Evolutionary conservation across 2,329 filamentous ascomycete species (phyloP).

Genomic region (Fulvia fulva): DNA sequence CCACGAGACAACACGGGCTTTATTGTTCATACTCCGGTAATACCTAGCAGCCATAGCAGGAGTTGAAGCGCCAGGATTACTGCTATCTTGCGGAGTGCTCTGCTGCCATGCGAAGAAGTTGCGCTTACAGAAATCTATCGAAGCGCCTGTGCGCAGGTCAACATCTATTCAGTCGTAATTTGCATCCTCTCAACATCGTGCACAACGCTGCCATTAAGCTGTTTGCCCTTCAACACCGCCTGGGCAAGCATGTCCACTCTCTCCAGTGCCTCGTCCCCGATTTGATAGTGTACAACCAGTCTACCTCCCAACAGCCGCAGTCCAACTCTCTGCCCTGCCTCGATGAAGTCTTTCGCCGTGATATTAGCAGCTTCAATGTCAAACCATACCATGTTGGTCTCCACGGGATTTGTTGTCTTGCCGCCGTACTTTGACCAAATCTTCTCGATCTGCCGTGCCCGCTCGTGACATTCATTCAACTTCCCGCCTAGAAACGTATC

Average conservation of each 20-base stretch:
- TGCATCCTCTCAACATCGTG: conserved; percentile 15
- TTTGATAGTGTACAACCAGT: conserved; percentile 69
- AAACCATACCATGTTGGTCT: conserved; percentile 93
- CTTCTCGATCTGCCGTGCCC: conserved; percentile 58
- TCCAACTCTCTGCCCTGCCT: conserved; percentile 54
- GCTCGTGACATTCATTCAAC: conserved; percentile 57
- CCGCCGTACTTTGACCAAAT: conserved; percentile 70
- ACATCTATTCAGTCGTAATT: conserved; percentile 10
- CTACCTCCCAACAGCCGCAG: conserved; percentile 55
- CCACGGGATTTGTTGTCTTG: conserved; percentile 62
- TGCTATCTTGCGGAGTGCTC: too few relatives aligned
- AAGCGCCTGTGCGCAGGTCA: too few relatives aligned
- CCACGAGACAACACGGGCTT: too few relatives aligned
- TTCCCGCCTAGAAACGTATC: conserved; percentile 71
- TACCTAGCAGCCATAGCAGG: too few relatives aligned
- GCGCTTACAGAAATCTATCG: too few relatives aligned
- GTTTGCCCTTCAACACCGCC: conserved; percentile 30
- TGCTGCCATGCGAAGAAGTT: too few relatives aligned
- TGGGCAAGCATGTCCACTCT: conserved; percentile 55
- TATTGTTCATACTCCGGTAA: too few relatives aligned
- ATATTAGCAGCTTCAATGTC: conserved; percentile 62
- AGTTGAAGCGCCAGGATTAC: too few relatives aligned
- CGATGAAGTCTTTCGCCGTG: conserved; percentile 50
- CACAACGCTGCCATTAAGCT: conserved; percentile 24
- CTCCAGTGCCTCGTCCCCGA: conserved; percentile 60